These are phyloP conservation scores for Cladosporium velox DNA, from an alignment of 2,329 filamentous ascomycete genomes.

Conservation along the genomic window DNA sequence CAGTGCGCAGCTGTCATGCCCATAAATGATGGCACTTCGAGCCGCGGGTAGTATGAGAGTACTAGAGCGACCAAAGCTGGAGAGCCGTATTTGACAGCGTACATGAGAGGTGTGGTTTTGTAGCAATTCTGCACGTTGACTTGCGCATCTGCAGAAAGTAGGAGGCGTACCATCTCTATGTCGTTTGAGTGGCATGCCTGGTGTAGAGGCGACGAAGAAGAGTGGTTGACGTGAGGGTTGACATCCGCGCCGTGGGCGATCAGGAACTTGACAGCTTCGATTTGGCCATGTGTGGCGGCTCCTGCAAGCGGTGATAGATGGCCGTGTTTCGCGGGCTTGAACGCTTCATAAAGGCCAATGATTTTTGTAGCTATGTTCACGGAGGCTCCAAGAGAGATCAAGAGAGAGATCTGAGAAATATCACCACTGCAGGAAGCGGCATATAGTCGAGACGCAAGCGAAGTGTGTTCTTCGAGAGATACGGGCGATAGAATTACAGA, in stretches of 20 bases:
- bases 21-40: slow-evolving; percentile 34
- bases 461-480: slow-evolving; percentile 21
- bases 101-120: slow-evolving; percentile 38
- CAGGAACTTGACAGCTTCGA: slow-evolving; percentile 32
- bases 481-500: not conserved
- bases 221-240: slow-evolving; percentile 32
- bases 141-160: slow-evolving; percentile 28
- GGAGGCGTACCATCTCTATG: slow-evolving; percentile 29
- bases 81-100: slow-evolving; percentile 36
- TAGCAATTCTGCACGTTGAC: slow-evolving; percentile 34
- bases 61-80: slow-evolving; percentile 31
- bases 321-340: slow-evolving; percentile 38
- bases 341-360: slow-evolving; percentile 34
- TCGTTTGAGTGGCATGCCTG: slow-evolving; percentile 35
- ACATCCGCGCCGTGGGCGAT: slow-evolving; percentile 34
- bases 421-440: slow-evolving; percentile 36
- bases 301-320: slow-evolving; percentile 37
- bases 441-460: slow-evolving; percentile 32
- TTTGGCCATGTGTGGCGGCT: slow-evolving; percentile 34
- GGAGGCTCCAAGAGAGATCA: slow-evolving; percentile 33
- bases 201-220: slow-evolving; percentile 36
- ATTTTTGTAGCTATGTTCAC: slow-evolving; percentile 33
- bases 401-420: slow-evolving; percentile 30
- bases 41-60: slow-evolving; percentile 32
- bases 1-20: slow-evolving; percentile 35